Percentiles rank a stretch among this genome's conserved stretches.
These are phyloP conservation scores for Coemansia sp. DNA, from an alignment of 192 early-diverging fungal genomes.

Conservation along the genomic window DNA sequence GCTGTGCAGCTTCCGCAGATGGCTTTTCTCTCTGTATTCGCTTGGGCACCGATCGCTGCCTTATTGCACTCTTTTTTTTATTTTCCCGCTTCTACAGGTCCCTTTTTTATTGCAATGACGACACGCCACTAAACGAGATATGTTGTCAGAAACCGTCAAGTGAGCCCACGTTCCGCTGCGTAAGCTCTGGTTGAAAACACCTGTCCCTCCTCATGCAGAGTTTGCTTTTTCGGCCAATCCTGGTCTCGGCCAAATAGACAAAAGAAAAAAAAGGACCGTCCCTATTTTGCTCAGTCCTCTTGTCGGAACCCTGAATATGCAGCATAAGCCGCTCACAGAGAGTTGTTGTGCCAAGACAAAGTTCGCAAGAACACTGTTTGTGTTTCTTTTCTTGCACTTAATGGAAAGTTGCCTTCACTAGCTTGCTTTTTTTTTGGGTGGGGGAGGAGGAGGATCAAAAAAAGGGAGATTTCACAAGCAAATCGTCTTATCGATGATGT, in stretches of 20 bases:
- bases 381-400: not conserved
- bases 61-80: not conserved
- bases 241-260: not conserved
- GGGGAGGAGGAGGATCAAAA: not conserved
- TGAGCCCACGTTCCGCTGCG: not conserved
- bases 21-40: not conserved
- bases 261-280: not conserved
- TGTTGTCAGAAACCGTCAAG: not conserved
- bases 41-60: not conserved
- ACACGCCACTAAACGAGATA: not conserved
- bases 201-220: not conserved
- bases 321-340: not conserved
- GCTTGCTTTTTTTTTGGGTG: not conserved
- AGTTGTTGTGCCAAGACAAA: not conserved
- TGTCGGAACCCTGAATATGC: not conserved
- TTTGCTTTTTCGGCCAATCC: not conserved
- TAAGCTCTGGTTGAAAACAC: not conserved
- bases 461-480: not conserved
- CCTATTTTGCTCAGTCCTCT: not conserved
- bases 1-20: constrained; percentile 6
- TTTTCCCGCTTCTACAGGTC: not conserved
- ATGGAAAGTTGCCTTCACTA: not conserved
- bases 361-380: not conserved
- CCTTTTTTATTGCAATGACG: not conserved
- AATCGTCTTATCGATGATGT: not conserved